These are phyloP conservation scores for Acanthamoeba lenticulata DNA, from an alignment of 208 protist species.

Conservation along the genomic window DNA sequence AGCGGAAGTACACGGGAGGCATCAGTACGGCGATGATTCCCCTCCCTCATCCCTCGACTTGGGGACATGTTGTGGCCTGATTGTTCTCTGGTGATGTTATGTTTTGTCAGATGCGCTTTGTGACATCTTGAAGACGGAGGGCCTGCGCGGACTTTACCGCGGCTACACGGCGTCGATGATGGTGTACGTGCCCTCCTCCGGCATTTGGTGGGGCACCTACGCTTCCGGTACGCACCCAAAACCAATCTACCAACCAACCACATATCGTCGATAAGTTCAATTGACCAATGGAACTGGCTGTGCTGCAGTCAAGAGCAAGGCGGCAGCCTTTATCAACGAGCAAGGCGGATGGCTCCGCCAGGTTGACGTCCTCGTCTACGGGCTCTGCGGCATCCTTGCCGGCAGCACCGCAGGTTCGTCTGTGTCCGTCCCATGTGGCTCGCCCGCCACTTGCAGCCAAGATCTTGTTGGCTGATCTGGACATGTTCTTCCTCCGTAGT, in stretches of 20 bases:
- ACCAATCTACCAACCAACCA: too few species aligned
- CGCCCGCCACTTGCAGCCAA: too few species aligned
- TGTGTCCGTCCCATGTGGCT: not conserved
- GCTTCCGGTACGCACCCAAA: not conserved
- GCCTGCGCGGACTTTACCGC: constrained; percentile 29
- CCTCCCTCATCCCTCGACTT: too few species aligned
- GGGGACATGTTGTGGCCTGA: not conserved
- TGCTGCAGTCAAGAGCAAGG: not conserved
- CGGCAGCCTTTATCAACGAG: not conserved
- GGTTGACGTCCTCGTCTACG: not conserved
- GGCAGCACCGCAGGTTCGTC: not conserved
- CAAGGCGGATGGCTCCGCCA: not conserved
- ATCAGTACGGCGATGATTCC: too few species aligned
- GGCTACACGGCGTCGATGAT: constrained; percentile 39
- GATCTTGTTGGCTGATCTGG: not conserved
- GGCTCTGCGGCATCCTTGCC: not conserved
- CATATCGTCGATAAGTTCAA: too few species aligned
- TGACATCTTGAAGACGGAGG: constrained; percentile 26
- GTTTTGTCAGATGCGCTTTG: not conserved
- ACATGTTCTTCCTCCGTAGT: not conserved
- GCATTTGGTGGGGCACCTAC: constrained; percentile 52
- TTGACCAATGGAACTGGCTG: too few species aligned
- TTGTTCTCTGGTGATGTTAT: not conserved
- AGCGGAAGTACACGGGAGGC: constrained; percentile 20
- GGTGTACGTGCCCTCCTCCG: constrained; percentile 41